phyloP scores from a whole-genome alignment of 2,329 filamentous ascomycete genomes.

The Pseudomassariella vexata region DNA sequence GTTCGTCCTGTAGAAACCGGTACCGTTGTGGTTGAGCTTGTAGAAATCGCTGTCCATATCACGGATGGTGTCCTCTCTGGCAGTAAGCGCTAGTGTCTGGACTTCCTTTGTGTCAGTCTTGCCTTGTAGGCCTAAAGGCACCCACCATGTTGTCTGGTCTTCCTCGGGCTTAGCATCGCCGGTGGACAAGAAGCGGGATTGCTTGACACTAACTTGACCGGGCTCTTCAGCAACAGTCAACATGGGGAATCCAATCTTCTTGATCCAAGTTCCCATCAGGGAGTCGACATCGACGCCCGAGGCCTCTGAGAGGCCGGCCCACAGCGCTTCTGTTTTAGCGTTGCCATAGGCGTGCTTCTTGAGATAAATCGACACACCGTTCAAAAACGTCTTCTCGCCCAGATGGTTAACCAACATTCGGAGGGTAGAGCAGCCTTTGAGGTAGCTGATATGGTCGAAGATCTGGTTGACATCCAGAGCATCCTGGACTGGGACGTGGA shows the following conservation, averaged over 20 bases:
- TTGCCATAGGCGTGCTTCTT: constrained; percentile 84
- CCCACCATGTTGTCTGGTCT: constrained; percentile 91
- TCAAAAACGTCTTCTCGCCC: constrained; percentile 80
- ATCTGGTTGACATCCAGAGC: constrained; percentile 96
- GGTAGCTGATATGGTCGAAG: constrained; percentile 93
- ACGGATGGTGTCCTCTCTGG: constrained; percentile 70
- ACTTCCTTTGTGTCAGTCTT: constrained; percentile 60
- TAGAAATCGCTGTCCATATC: constrained; percentile 78
- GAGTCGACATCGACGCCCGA: constrained; percentile 80
- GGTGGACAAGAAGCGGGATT: constrained; percentile 84
- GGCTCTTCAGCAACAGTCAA: constrained; percentile 79
- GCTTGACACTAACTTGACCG: constrained; percentile 74
- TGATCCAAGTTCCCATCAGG: constrained; percentile 94
- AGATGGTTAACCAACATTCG: constrained; percentile 93
- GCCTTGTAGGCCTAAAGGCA: constrained; percentile 80
- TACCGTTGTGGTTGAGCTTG: constrained; percentile 86
- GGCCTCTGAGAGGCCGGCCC: constrained; percentile 80
- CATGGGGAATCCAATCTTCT: constrained; percentile 90
- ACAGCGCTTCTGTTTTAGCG: constrained; percentile 86
- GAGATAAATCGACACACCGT: constrained; percentile 85
- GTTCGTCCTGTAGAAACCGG: constrained; percentile 87
- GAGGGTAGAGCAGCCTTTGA: constrained; percentile 94
- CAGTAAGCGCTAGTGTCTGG: constrained; percentile 62
- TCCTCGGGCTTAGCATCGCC: constrained; percentile 90
- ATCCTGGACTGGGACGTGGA: constrained; percentile 90